Conservation (phyloP, 176 grass and related monocot genomes). For the Hsuehochloa calcarea region DNA sequence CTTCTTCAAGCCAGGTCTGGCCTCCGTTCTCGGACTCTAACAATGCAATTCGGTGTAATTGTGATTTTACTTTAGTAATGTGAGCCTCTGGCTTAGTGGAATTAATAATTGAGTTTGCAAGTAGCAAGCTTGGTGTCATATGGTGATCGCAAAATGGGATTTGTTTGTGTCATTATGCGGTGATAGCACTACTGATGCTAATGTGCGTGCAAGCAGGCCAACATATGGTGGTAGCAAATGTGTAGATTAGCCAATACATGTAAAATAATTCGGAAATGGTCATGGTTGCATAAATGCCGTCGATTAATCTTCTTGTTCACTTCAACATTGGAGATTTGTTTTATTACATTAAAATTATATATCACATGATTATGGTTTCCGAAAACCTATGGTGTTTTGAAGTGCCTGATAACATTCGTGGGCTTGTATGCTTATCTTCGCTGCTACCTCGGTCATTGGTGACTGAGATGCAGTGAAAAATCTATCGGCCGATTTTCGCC, state of each 20-base stretch:
- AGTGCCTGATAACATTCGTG: not conserved
- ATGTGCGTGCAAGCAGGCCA: not conserved
- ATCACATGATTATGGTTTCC: not conserved
- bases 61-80: not conserved
- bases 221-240: not conserved
- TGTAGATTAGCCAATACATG: not conserved
- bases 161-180: not conserved
- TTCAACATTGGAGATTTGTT: not conserved
- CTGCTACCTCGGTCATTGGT: not conserved
- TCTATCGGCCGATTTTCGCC: no score
- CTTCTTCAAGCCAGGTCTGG: constrained; percentile 68
- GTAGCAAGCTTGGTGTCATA: not conserved
- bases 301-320: not conserved
- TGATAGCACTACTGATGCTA: not conserved
- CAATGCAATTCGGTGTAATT: not conserved
- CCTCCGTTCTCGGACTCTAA: not conserved
- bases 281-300: not conserved
- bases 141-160: not conserved
- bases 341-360: not conserved
- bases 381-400: not conserved
- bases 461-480: not conserved
- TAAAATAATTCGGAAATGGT: not conserved
- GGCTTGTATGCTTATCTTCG: not conserved
- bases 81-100: not conserved
- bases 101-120: not conserved